These are phyloP conservation scores for Termitomyces heimii DNA, from an alignment of 768 basidiomycete genomes.

Conservation along the genomic window DNA sequence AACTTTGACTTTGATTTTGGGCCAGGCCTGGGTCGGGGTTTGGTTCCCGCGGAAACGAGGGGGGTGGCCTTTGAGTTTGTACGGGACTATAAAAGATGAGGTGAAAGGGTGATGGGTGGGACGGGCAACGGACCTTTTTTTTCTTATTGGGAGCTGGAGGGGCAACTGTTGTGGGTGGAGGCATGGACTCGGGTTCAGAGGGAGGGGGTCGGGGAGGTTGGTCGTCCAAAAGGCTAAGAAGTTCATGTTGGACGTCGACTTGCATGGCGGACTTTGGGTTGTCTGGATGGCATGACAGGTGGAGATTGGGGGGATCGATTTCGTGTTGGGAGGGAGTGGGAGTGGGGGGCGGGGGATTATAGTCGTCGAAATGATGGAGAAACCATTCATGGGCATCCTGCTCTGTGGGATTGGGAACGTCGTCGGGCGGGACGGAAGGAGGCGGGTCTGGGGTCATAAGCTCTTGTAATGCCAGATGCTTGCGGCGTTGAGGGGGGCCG, in stretches of 20 bases:
- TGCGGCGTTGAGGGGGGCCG: conserved; percentile 11
- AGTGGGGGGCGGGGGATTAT: too few relatives aligned
- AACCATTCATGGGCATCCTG: conserved; percentile 61
- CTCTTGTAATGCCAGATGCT: conserved; percentile 9
- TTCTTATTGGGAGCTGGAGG: conserved; percentile 25
- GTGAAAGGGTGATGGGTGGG: conserved; percentile 1
- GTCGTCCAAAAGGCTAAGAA: conserved; percentile 66
- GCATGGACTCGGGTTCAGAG: conserved; percentile 54
- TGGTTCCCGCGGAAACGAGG: conserved; percentile 12
- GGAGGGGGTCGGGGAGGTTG: conserved; percentile 14
- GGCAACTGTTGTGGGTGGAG: conserved; percentile 35
- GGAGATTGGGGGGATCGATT: too few relatives aligned
- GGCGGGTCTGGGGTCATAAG: conserved; percentile 8
- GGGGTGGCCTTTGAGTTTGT: conserved; percentile 17
- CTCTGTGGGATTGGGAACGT: conserved; percentile 22
- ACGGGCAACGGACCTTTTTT: conserved; percentile 32
- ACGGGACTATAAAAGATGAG: conserved; percentile 16
- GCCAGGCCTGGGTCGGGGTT: conserved; percentile 23
- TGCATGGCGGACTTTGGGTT: conserved; percentile 23
- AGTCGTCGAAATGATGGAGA: conserved; percentile 45
- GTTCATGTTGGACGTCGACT: conserved; percentile 57
- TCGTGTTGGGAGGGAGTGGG: conserved; percentile 15
- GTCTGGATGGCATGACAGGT: too few relatives aligned
- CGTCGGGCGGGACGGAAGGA: too few relatives aligned
- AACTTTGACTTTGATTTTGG: conserved; percentile 25